phyloP scores from a whole-genome alignment of 73 alveolate species.

The Tetrahymena elliotti region DNA sequence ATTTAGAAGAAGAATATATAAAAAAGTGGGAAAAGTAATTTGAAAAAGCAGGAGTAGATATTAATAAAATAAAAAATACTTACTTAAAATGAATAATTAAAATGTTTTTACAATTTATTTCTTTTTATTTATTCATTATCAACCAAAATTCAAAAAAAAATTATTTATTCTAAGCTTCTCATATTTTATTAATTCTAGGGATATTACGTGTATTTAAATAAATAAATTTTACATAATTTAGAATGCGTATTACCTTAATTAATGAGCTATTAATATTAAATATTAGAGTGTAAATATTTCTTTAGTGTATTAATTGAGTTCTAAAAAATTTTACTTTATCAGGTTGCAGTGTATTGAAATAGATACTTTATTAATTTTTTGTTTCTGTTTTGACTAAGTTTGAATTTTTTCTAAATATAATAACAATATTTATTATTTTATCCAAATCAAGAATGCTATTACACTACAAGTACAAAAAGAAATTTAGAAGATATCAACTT shows the following conservation, averaged over 20 bases:
- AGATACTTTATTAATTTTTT: neutral
- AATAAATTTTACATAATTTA: no score
- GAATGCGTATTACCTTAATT: neutral
- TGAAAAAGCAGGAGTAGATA: neutral
- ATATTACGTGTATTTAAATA: neutral
- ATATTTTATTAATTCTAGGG: no score
- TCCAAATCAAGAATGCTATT: no score
- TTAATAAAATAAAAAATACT: no score
- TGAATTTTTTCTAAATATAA: neutral
- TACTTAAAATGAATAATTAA: neutral
- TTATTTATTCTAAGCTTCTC: no score
- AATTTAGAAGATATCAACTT: neutral
- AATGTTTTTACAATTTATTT: no score
- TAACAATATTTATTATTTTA: no score
- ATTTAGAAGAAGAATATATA: neutral
- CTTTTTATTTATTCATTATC: no score
- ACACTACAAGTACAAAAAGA: neutral
- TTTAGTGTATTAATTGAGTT: no score
- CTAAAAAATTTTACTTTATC: no score
- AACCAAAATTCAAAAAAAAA: no score
- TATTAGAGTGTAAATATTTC: neutral
- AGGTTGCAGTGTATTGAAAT: no score
- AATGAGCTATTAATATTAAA: neutral
- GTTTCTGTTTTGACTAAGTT: neutral
- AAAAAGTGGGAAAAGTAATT: neutral